phyloP scores from a whole-genome alignment of 2,329 filamentous ascomycete genomes.

The Botrytis sinoallii region DNA sequence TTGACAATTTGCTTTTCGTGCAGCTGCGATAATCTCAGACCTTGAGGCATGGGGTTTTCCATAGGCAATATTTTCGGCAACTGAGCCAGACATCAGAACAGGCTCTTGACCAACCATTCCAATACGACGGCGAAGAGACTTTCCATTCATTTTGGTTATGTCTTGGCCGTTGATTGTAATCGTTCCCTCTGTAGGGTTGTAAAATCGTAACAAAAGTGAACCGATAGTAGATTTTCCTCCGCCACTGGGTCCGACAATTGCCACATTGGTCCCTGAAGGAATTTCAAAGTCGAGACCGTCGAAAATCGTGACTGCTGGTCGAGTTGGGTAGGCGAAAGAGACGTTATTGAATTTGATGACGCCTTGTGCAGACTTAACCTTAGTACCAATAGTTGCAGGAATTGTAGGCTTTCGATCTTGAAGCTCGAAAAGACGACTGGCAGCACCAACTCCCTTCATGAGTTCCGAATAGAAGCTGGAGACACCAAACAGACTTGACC shows the following conservation, averaged over 20 bases:
- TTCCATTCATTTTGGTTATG: slow-evolving; percentile 83
- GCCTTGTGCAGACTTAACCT: slow-evolving; percentile 80
- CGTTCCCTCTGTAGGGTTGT: slow-evolving; percentile 71
- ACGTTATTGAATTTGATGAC: slow-evolving; percentile 86
- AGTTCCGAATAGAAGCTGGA: slow-evolving; percentile 97
- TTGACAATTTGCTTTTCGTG: slow-evolving; percentile 88
- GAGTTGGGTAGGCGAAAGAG: slow-evolving; percentile 86
- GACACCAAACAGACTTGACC: slow-evolving; percentile 85
- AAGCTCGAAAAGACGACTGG: slow-evolving; percentile 92
- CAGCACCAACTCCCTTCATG: slow-evolving; percentile 98
- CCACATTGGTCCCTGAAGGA: slow-evolving; percentile 88
- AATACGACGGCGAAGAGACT: slow-evolving; percentile 86
- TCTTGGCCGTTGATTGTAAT: slow-evolving; percentile 85
- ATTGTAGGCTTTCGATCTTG: slow-evolving; percentile 87
- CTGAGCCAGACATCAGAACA: slow-evolving; percentile 81
- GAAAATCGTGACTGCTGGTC: slow-evolving; percentile 90
- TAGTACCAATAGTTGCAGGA: slow-evolving; percentile 76
- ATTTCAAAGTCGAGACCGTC: slow-evolving; percentile 86
- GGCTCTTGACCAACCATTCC: slow-evolving; percentile 96
- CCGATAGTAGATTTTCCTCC: slow-evolving; percentile 96
- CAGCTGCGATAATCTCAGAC: slow-evolving; percentile 79
- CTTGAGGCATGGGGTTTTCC: slow-evolving; percentile 76
- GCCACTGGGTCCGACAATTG: slow-evolving; percentile 92
- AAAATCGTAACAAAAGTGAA: slow-evolving; percentile 87
- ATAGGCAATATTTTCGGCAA: slow-evolving; percentile 89